Percentiles rank a stretch among this genome's conserved stretches.
Evolutionary conservation across 2,329 filamentous ascomycete genomes (phyloP).

Genomic region (Aspergillus pseudoglaucus): DNA sequence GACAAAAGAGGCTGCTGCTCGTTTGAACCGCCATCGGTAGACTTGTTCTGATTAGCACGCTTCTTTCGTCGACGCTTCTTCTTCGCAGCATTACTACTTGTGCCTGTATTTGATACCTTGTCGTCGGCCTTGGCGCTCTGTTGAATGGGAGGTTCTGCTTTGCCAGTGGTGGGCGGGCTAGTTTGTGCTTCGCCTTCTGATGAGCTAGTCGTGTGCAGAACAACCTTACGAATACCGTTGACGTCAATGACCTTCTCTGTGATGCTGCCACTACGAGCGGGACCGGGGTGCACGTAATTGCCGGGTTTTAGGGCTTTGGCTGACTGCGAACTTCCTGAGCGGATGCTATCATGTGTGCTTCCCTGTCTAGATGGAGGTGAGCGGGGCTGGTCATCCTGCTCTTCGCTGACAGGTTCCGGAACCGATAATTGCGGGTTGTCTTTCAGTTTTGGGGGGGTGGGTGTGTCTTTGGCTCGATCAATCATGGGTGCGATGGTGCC

Average conservation of each 20-base stretch:
- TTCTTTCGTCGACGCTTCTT: constrained; percentile 20
- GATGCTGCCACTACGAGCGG: constrained; percentile 66
- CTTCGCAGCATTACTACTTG: constrained; percentile 9
- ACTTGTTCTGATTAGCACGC: constrained; percentile 3
- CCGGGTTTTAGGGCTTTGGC: constrained; percentile 15
- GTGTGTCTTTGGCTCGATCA: constrained; percentile 17
- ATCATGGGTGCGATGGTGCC: constrained; percentile 37
- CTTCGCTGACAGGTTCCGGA: constrained; percentile 26
- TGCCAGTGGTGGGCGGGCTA: neutral
- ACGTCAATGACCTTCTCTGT: constrained; percentile 72
- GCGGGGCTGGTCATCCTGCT: constrained; percentile 19
- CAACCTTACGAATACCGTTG: constrained; percentile 67
- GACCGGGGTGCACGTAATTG: constrained; percentile 37
- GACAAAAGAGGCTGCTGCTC: constrained; percentile 9
- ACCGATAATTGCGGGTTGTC: constrained; percentile 23
- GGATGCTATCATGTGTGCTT: constrained; percentile 18
- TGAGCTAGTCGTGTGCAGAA: constrained; percentile 60
- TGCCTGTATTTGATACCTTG: neutral
- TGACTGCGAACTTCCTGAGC: constrained; percentile 18
- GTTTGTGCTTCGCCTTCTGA: constrained; percentile 23
- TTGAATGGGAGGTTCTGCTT: neutral
- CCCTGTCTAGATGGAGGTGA: constrained; percentile 16
- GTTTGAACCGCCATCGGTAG: neutral
- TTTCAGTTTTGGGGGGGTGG: constrained; percentile 10
- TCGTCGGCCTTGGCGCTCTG: constrained; percentile 7